Percentiles rank a stretch among this genome's conserved stretches.
Evolutionary conservation across 2,329 filamentous ascomycete species (phyloP).

Genomic region (Rosellinia necatrix): DNA sequence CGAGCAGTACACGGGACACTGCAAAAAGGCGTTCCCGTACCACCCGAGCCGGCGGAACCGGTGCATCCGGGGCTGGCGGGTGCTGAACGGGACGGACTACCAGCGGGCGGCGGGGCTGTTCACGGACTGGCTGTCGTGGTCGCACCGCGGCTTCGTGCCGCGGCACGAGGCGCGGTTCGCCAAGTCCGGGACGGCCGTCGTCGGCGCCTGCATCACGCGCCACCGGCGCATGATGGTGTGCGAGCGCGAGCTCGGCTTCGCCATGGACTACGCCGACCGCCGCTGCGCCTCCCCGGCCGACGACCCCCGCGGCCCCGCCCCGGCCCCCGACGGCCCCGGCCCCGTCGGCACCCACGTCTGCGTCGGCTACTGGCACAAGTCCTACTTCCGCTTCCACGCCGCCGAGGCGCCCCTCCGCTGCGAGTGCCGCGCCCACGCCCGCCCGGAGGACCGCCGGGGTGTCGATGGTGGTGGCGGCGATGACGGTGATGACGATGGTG

Average conservation of each 20-base stretch:
- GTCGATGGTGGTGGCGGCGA: too few species aligned
- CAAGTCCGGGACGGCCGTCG: background rate
- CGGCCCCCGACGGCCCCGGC: background rate
- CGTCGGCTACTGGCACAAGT: constrained; percentile 7
- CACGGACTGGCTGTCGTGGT: constrained; percentile 14
- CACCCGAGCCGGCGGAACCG: background rate
- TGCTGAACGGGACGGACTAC: background rate
- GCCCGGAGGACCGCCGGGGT: too few species aligned
- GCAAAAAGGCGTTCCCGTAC: constrained; percentile 7
- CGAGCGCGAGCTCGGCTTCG: constrained; percentile 6
- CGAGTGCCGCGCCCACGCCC: too few species aligned
- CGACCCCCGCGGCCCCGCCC: constrained; percentile 6
- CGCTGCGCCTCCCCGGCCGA: constrained; percentile 1
- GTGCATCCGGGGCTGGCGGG: background rate
- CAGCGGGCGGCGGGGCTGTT: background rate
- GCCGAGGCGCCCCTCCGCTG: constrained; percentile 11
- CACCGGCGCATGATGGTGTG: background rate
- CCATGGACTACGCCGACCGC: constrained; percentile 1
- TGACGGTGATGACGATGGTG: background rate
- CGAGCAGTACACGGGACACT: background rate
- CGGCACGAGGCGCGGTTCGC: background rate
- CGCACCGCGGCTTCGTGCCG: constrained; percentile 2
- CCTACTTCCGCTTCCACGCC: constrained; percentile 15
- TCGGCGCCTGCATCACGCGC: constrained; percentile 14
- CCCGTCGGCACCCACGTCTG: constrained; percentile 13